Evolutionary conservation across 2,329 filamentous ascomycete genomes (phyloP), one percentile per base, ranked within the genome.

Genomic region (Colletotrichum nymphaeae): DNA sequence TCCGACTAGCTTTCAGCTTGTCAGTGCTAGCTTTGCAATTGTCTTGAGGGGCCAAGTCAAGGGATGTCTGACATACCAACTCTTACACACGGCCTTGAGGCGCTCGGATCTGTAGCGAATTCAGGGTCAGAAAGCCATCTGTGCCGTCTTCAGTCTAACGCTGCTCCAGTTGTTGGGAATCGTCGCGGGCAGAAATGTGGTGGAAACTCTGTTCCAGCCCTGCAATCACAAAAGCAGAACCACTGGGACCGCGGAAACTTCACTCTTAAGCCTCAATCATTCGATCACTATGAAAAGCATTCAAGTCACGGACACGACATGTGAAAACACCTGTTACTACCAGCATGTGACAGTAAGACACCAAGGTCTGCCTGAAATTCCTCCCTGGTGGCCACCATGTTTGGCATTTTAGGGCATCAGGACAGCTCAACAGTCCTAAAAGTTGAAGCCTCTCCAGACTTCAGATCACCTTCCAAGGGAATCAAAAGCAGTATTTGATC

Each of bases 281-380:
- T 42, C 35, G 35, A 42, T 42, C 19, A 1, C 19, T 9, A n/a
- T 46, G 1, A n/a, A n/a, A n/a, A 9, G 42, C 19, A 46, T 46
- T 19, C 28, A 63, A 2, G 11, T 8, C 11, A 12, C 46, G 9
- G 1, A 19, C n/a, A 12, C 14, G 28, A 9, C 46, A 63, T 26
- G 60, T 53, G 46, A 35, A 35, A 19, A 7, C 6, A 35, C 5
- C 9, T 12, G 22, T 1, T 19, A 4, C 6, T 19, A 1, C 6
- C 19, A 30, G n/a, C 60, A 63, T 63, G 62, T 63, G 62, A 63
- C 53, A 2, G 16, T 26, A n/a, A 63, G 46, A 63, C 62, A 63
- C 19, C 4, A 63, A 55, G 46, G 62, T 55, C 16, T 14, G 6
- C 14, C 19, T n/a, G 5, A 26, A 4, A 37, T 37, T 53, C 3